Evolutionary conservation across 495 filamentous ascomycete genomes (phyloP), one percentile per base, ranked within the genome.

Genomic region (Haplographium delicatum): DNA sequence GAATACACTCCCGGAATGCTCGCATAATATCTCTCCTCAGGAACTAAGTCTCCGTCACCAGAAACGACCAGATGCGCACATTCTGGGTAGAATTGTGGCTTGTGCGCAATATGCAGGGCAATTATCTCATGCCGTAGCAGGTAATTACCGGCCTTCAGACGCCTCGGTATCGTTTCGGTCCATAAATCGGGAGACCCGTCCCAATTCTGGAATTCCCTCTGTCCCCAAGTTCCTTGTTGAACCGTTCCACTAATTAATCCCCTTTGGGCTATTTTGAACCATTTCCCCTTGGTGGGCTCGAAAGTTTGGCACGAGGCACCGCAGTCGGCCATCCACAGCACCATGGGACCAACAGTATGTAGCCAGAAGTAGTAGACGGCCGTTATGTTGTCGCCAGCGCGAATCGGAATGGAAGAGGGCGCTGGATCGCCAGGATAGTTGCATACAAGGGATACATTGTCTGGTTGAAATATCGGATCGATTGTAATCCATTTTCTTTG

Each of bases 61-160:
- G 61, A 67, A 9, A 80, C 63, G 19, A 70, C 68, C 41, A 81
- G 51, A 55, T 79, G 75, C 4, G 72, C 78, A 37, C 76, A 81
- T 51, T 79, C 72, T 11, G 72, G 71, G 54, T 80, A 79, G 50
- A 75, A 81, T 64, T 80, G 76, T 3, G 76, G 75, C 51, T 61
- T 69, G 33, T 71, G 64, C 49, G 65, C 71, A 28, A 79, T 67
- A 44, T 80, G 76, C 5, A 81, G 68, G 5, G 69, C 72, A 31
- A 79, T 52, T 19, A 80, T 69, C 56, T 81, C 78, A 47, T 81
- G 78, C 39, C 76, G 52, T 26, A 80, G 68, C 37, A 81, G 51
- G 50, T 79, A 80, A 28, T 71, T 62, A 13, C 76, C 78, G 5
- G 66, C 54, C 31, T 64, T 67, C 28, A 81, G 56, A n/a, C 57